phyloP scores from a whole-genome alignment of 306 rosid genomes.

The Pyrus betulifolia region DNA sequence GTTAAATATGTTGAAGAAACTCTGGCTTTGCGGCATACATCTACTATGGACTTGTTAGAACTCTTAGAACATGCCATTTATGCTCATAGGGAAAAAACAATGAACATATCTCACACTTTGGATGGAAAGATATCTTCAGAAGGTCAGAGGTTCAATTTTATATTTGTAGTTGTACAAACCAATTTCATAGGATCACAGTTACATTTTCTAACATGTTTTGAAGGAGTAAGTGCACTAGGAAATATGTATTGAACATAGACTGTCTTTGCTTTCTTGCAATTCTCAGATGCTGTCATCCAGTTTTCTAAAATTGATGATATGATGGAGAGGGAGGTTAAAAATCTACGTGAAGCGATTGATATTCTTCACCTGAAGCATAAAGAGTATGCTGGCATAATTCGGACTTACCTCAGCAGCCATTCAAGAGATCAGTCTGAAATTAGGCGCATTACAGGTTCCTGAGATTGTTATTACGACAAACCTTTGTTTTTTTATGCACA shows the following conservation, averaged over 20 bases:
- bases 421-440: slow-evolving; percentile 54
- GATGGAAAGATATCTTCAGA: slow-evolving; percentile 48
- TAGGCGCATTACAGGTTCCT: slow-evolving; percentile 56
- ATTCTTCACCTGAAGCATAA: slow-evolving; percentile 58
- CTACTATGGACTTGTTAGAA: slow-evolving; percentile 50
- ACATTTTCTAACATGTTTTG: slow-evolving; percentile 2
- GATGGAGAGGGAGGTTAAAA: slow-evolving; percentile 62
- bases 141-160: slow-evolving; percentile 47
- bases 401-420: slow-evolving; percentile 32
- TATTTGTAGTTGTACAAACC: slow-evolving; percentile 1
- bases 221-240: slow-evolving; percentile 13
- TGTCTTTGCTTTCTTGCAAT: slow-evolving; percentile 28
- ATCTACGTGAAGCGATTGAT: slow-evolving; percentile 45
- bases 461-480: slow-evolving; percentile 5
- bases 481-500: not conserved
- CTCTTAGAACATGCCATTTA: slow-evolving; percentile 44
- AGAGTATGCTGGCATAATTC: slow-evolving; percentile 51
- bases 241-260: slow-evolving; percentile 12
- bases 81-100: slow-evolving; percentile 44
- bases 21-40: slow-evolving; percentile 59
- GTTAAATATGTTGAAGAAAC: slow-evolving; percentile 50
- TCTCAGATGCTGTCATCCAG: slow-evolving; percentile 58
- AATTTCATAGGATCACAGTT: slow-evolving; percentile 3
- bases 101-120: slow-evolving; percentile 34
- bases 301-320: slow-evolving; percentile 75